Evolutionary conservation across 2,329 filamentous ascomycete species (phyloP), one percentile per base, ranked within the genome.

Genomic region (Hymenoscyphus albidus): DNA sequence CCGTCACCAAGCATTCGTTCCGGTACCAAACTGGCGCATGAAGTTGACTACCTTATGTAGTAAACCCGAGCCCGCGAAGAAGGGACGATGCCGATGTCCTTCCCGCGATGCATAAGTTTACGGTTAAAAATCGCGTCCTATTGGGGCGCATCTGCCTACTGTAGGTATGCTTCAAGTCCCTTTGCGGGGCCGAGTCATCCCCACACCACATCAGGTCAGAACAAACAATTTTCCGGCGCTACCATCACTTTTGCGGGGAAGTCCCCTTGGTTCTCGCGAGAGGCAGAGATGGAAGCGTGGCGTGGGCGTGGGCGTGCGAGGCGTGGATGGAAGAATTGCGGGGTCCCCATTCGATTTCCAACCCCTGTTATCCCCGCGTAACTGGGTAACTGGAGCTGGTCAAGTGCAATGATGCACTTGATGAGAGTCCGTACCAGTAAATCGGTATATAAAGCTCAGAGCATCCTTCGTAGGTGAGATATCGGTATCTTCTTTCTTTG

Each of bases 121-220:
- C 35, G 35, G 5, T 35, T 35, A 35, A 35, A 35, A 35, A 35
- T 7, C 35, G 1, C 35, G 35, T 35, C 60, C 48, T 51, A 68
- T 68, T 68, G 66, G 66, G 57, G 66, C 66, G 66, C 62, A 64
- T 68, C 48, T 38, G 3, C 27, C 27, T 27, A 27, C 27, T 27
- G 27, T 27, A 27, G 27, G 27, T 27, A 31, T 61, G 32, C 27
- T 38, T 27, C 14, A 55, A 9, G 10, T 40, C 38, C 40, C 40
- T 59, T 55, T 55, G 40, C 65, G 60, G 57, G 48, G 40, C 35
- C 58, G 57, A 58, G 60, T 27, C 61, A 57, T 61, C 56, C 44
- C 13, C 32, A 58, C 18, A 56, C 13, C 18, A 58, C 18, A 31
- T 31, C n/a, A 39, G 14, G 16, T 44, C 31, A 40, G 39, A 27